Conservation (phyloP, 1,139 yeast genomes). For the Pneumocystis oryctolagi region DNA sequence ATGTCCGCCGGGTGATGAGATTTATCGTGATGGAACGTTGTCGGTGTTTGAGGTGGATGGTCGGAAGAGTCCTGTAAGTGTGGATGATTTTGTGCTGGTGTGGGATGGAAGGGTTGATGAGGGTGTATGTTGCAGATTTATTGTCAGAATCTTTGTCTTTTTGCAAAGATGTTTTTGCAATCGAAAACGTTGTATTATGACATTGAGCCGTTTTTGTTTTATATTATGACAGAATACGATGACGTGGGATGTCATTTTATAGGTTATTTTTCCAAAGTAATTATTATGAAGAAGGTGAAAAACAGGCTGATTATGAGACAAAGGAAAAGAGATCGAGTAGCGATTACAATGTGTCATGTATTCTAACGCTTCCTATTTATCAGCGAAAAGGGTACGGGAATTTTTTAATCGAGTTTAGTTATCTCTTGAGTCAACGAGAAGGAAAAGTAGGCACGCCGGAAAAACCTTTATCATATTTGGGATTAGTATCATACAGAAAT, state of each 20-base stretch:
- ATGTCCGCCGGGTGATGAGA: conserved; percentile 85
- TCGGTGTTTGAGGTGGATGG: conserved; percentile 92
- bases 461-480: conserved; percentile 79
- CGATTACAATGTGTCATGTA: conserved; percentile 76
- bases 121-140: conserved; percentile 28
- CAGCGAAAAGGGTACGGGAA: conserved; percentile 86
- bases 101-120: conserved; percentile 10
- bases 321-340: conserved; percentile 30
- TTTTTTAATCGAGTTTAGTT: conserved; percentile 76
- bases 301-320: conserved; percentile 11
- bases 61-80: conserved; percentile 43
- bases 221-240: conserved; percentile 62
- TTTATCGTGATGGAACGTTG: conserved; percentile 53
- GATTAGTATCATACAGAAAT: conserved; percentile 67
- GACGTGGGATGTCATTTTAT: conserved; percentile 55
- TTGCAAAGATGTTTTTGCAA: conserved; percentile 77
- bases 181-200: conserved; percentile 87
- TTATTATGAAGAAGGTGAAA: conserved; percentile 14
- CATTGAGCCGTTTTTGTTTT: conserved; percentile 87
- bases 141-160: conserved; percentile 76
- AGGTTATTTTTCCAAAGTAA: conserved; percentile 89
- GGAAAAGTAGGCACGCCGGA: conserved; percentile 84
- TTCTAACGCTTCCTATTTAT: conserved; percentile 71
- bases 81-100: background rate
- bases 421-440: conserved; percentile 59